Evolutionary conservation across 2,329 filamentous ascomycete species (phyloP), one percentile per base, ranked within the genome.

Genomic region (Myriangium duriaei): DNA sequence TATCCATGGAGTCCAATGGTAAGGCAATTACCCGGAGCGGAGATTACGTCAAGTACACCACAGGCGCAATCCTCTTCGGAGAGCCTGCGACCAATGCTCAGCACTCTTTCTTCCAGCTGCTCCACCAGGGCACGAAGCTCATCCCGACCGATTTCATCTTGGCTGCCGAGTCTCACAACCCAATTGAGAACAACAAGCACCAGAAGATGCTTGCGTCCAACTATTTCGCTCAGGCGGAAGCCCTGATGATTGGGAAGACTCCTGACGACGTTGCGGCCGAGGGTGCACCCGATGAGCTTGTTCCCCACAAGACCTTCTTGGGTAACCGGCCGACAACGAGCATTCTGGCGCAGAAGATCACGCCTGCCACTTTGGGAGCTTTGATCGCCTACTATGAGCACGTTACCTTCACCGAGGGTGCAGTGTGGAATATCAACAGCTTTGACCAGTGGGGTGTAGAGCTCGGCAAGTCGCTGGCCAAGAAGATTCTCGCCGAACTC

Each of bases 381-480:
- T 67, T 98, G 52, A 98, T 98, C 52, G 88, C 86, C 48, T 98
- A 96, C 74, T 98, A 98, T 65, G 91, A 98, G 72, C 91, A 98
- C 67, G 67, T 96, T 45, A 96, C 91, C 40, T 98, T 98, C 63
- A 92, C 84, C 26, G 91, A 98, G 68, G 91, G 91, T 53, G 88
- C 87, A 37, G 72, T 98, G 59, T 98, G 91, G 91, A 93, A 96
- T 68, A 94, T 98, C 71, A 98, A 98, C 76, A 86, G 80, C 56
- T 98, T 96, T 58, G 91, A 98, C 67, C 91, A 98, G 71, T 98
- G 91, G 91, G 91, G 91, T 65, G 91, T 98, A 31, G 91, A 98
- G 72, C 70, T 98, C 45, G 91, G 91, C 61, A 98, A 98, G 79
- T 78, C 81, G 29, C 69, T 98, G 49, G 91, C 91, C 45, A 96